phyloP scores from a whole-genome alignment of 305 asterid genomes.

The Plantago coronopus region DNA sequence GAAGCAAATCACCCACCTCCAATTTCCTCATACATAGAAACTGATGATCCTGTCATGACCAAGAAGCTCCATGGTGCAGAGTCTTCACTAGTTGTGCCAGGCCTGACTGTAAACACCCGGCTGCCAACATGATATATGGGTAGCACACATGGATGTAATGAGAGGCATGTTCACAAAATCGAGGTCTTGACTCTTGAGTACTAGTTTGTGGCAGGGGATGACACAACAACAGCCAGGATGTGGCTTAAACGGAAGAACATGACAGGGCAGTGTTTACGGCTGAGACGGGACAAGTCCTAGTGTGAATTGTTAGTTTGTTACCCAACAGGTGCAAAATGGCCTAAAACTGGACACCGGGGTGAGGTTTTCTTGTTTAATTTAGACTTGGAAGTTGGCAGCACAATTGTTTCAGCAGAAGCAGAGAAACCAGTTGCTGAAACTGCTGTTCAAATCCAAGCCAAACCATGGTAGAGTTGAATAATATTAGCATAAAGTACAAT shows the following conservation, averaged over 20 bases:
- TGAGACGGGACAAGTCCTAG: background rate
- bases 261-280: slow-evolving; percentile 6
- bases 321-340: slow-evolving; percentile 14
- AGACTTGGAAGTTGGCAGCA: background rate
- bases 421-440: background rate
- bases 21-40: background rate
- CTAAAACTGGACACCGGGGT: slow-evolving; percentile 12
- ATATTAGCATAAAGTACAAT: too few relatives aligned
- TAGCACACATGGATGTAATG: slow-evolving; percentile 13
- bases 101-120: slow-evolving; percentile 13
- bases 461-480: background rate
- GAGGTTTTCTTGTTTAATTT: slow-evolving; percentile 10
- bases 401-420: slow-evolving; percentile 6
- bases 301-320: slow-evolving; percentile 3
- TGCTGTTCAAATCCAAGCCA: slow-evolving; percentile 1
- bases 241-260: background rate
- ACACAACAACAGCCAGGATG: slow-evolving; percentile 6
- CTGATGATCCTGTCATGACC: slow-evolving; percentile 16
- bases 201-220: slow-evolving; percentile 22
- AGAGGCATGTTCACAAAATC: slow-evolving; percentile 20
- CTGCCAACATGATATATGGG: slow-evolving; percentile 3
- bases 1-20: background rate
- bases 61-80: slow-evolving; percentile 19
- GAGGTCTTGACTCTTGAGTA: slow-evolving; percentile 21
- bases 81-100: slow-evolving; percentile 27